A percentile compares a stretch with the other conserved stretches of the same genome.
Evolutionary conservation across 1,284 basidiomycete genomes (phyloP).

Genomic region (Microbotryomycetes sp.): DNA sequence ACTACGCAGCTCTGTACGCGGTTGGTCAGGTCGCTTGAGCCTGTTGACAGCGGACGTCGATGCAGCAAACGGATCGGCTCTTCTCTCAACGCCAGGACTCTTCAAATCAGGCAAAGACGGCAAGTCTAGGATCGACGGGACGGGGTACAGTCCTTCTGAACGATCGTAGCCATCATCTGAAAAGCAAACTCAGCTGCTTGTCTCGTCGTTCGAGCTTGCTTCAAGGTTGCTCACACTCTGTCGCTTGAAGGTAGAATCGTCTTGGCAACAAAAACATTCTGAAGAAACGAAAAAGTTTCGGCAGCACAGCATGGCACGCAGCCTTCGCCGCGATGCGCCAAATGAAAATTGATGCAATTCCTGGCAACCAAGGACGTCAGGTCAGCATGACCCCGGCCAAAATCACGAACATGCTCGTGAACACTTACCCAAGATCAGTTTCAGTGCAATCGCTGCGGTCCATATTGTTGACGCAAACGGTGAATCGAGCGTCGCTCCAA

Average conservation of each 20-base stretch:
- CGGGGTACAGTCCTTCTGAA: slow-evolving; percentile 55
- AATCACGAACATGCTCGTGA: background rate
- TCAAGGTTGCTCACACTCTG: slow-evolving; percentile 22
- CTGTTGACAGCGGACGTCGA: slow-evolving; percentile 43
- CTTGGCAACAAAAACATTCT: slow-evolving; percentile 43
- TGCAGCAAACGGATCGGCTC: slow-evolving; percentile 40
- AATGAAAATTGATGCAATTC: slow-evolving; percentile 57
- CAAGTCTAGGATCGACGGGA: slow-evolving; percentile 80
- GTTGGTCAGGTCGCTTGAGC: background rate
- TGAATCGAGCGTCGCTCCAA: slow-evolving; percentile 11
- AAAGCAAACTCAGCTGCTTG: slow-evolving; percentile 46
- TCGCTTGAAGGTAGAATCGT: slow-evolving; percentile 33
- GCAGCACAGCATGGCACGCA: slow-evolving; percentile 62
- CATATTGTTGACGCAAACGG: slow-evolving; percentile 9
- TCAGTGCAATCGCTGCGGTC: slow-evolving; percentile 16
- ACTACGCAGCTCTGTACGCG: slow-evolving; percentile 38
- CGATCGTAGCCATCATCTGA: slow-evolving; percentile 72
- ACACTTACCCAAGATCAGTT: slow-evolving; percentile 34
- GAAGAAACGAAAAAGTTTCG: slow-evolving; percentile 69
- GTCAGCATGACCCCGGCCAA: too few species aligned
- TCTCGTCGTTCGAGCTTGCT: background rate
- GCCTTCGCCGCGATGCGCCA: slow-evolving; percentile 82
- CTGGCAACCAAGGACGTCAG: slow-evolving; percentile 28
- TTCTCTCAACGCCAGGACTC: background rate
- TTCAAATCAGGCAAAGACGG: slow-evolving; percentile 42